Evolutionary conservation across 1,139 yeast species (phyloP).

Genomic region (Meyerozyma guilliermondii): DNA sequence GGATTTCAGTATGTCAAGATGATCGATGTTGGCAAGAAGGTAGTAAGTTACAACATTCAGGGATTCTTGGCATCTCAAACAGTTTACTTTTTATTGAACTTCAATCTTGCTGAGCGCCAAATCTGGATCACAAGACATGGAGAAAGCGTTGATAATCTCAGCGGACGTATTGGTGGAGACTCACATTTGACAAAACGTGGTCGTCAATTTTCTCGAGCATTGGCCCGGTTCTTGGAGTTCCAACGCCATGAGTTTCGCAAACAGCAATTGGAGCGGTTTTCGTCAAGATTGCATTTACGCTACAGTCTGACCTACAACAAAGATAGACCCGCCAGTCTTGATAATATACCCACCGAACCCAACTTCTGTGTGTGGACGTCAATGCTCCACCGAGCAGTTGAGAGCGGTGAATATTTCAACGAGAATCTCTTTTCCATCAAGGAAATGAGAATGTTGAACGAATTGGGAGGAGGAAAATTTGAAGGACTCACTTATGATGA

Average conservation of each 20-base stretch:
- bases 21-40: conserved; percentile 94
- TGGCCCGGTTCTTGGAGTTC: conserved; percentile 67
- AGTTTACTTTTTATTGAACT: conserved; percentile 81
- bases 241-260: conserved; percentile 69
- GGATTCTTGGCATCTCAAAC: conserved; percentile 94
- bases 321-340: conserved; percentile 19
- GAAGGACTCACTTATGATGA: conserved; percentile 80
- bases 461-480: conserved; percentile 85
- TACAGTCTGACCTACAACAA: conserved; percentile 29
- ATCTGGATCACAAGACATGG: conserved; percentile 97
- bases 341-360: conserved; percentile 50
- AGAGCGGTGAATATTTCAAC: conserved; percentile 71
- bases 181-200: conserved; percentile 80
- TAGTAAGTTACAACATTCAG: conserved; percentile 84
- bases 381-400: conserved; percentile 72
- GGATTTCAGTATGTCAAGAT: conserved; percentile 84
- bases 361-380: conserved; percentile 92
- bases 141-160: conserved; percentile 78
- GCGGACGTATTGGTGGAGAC: conserved; percentile 92
- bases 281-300: conserved; percentile 36
- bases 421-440: conserved; percentile 73
- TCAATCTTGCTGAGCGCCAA: conserved; percentile 85
- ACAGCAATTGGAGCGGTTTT: conserved; percentile 54
- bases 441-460: conserved; percentile 91
- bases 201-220: conserved; percentile 61